Evolutionary conservation across 2,329 filamentous ascomycete species (phyloP), one percentile per base, ranked within the genome.

Genomic region (Nigrograna mackinnonii): DNA sequence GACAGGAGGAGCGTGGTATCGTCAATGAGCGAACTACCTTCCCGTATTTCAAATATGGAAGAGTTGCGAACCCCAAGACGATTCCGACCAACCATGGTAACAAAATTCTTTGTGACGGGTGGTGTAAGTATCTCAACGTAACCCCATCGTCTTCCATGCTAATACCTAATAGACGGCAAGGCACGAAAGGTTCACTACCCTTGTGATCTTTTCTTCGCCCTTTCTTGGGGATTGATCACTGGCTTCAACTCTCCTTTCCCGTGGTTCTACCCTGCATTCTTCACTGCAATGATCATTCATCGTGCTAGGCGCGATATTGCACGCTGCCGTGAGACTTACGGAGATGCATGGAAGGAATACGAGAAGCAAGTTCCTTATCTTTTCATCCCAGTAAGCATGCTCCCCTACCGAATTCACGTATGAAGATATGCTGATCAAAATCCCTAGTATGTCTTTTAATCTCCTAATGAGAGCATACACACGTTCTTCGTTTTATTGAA

Each of bases 251-350:
- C 85, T 62, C 88, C 89, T 0, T 91, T 92, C 71, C 89, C 89
- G 1, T 95, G 89, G 88, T 94, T 95, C 70, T 92, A 95, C 65
- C 86, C 88, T 0, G 68, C 87, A 24, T 95, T 95, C 75, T 95
- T 95, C 66, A 75, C 77, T 14, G 71, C 72, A 54, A 92, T 92
- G 88, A 92, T 94, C 60, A 76, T 83, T 7, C 89, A 95, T 68
- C 85, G 89, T 45, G 86, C 88, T 4, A 74, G 75, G 52, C 79
- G 89, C 46, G 89, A 95, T 62, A 88, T 91, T 46, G 77, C 86
- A 65, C 78, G 84, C 51, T 95, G 89, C 70, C 79, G 81, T 41
- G 76, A 76, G 56, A 91, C 89, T 76, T 95, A 95, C 68, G 89
- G 89, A 17, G 85, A 89, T 52, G 84, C 86, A 11, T 95, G 89